Evolutionary conservation across 78 protist genomes (phyloP).

Genomic region (Dictyostelium brefeldianum): DNA sequence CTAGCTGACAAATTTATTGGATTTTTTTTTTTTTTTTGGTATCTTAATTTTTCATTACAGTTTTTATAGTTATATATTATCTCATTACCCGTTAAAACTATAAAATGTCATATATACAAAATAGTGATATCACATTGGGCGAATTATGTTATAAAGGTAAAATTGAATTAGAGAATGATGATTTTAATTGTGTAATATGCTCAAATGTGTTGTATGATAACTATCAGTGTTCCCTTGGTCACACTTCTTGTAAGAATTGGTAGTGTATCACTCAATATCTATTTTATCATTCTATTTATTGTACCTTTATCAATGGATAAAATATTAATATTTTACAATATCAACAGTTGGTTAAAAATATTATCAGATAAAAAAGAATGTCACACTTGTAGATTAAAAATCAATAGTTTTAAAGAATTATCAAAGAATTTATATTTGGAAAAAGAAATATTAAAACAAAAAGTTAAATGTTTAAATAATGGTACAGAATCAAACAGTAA

Average conservation of each 20-base stretch:
- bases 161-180: background rate
- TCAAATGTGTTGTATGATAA: background rate
- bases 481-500: background rate
- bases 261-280: background rate
- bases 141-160: background rate
- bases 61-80: too few species aligned
- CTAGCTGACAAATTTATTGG: too few species aligned
- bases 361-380: background rate
- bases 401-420: background rate
- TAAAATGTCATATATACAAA: background rate
- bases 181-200: background rate
- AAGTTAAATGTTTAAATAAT: background rate
- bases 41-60: too few species aligned
- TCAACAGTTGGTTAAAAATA: background rate
- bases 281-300: background rate
- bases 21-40: too few species aligned
- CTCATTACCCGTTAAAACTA: too few species aligned
- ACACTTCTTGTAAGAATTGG: background rate
- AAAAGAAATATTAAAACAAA: background rate
- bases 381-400: background rate
- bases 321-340: background rate
- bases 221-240: background rate
- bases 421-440: slow-evolving; percentile 6
- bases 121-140: background rate
- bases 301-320: background rate